Base-by-base conservation (phyloP, 208 protist genomes). In the Wallacemonas rigidus region DNA sequence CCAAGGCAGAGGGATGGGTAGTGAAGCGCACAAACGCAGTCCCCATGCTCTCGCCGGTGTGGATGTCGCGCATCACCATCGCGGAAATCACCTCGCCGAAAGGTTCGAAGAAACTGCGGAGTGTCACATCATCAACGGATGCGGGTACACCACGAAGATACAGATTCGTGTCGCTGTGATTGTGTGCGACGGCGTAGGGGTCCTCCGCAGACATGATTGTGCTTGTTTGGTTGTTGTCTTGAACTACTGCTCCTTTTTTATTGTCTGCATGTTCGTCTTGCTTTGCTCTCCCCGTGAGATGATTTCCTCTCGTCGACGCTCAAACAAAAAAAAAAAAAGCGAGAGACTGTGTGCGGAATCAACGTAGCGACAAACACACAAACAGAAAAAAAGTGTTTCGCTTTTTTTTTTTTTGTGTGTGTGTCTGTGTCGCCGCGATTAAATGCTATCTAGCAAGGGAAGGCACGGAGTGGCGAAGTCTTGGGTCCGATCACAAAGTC, bases 1-100 rank as follows among this genome's bases (percentile, higher is more conserved):
- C 17, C 2, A 45, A 36, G 3, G 83, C 83, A 35, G 72, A 38
- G 51, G 80, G 72, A 17, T 67, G 64, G 2, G 62, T 68, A 38
- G 70, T 57, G 48, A 75, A 88, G 43, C 80, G 79, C 67, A 88
- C 80, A 83, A 88, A 88, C 0, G 80, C 83, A 12, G 60, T 88
- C 45, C 83, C 79, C 17, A 82, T 76, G 41, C 74, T 86, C 45
- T 82, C 67, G n/a, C 83, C 83, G 2, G 83, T 88, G 61, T 86
- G 83, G 69, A 88, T 87, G 56, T 87, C 74, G 11, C 73, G 76
- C 79, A 84, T 84, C 62, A 84, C 63, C 44, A 65, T 73, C 1
- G 67, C 58, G 4, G 69, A 77, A 1, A 77, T 26, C 50, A 84
- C 75, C 36, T 57, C 61, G 17, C 79, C 79, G 47, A 69, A 81